Percentiles rank a stretch among this genome's conserved stretches.
These are phyloP conservation scores for Sporothrix luriei DNA, from an alignment of 2,329 filamentous ascomycete species.

Conservation along the genomic window DNA sequence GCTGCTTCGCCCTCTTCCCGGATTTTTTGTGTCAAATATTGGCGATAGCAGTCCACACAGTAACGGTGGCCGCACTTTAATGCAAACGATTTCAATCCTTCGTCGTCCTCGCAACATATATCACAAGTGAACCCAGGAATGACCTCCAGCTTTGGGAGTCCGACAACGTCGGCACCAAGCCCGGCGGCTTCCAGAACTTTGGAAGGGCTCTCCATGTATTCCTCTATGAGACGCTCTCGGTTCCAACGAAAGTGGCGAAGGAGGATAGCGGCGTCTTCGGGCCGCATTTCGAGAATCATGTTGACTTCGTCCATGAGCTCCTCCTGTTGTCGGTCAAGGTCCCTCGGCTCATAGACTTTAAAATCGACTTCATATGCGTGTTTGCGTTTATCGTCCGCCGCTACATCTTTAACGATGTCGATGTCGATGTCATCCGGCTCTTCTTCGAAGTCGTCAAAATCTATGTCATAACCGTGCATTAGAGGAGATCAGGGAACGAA, in stretches of 20 bases:
- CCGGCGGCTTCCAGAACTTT: slow-evolving; percentile 83
- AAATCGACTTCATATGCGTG: slow-evolving; percentile 82
- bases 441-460: slow-evolving; percentile 59
- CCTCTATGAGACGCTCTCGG: slow-evolving; percentile 89
- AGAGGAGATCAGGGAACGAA: neutral
- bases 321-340: slow-evolving; percentile 84
- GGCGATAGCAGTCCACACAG: slow-evolving; percentile 87
- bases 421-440: slow-evolving; percentile 60
- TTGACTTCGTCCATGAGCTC: slow-evolving; percentile 87
- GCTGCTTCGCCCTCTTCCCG: slow-evolving; percentile 93
- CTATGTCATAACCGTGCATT: slow-evolving; percentile 26
- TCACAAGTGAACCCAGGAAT: slow-evolving; percentile 83
- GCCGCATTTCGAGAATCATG: slow-evolving; percentile 83
- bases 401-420: slow-evolving; percentile 62
- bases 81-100: slow-evolving; percentile 78
- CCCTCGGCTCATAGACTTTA: slow-evolving; percentile 75
- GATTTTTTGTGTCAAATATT: slow-evolving; percentile 92
- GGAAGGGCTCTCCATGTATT: slow-evolving; percentile 88
- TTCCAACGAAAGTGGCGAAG: slow-evolving; percentile 93
- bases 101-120: slow-evolving; percentile 91
- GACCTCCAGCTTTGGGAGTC: slow-evolving; percentile 67
- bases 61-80: slow-evolving; percentile 95
- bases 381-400: slow-evolving; percentile 66
- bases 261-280: slow-evolving; percentile 88
- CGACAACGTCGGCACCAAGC: slow-evolving; percentile 65